Evolutionary conservation across 1,139 yeast species (phyloP).

Genomic region (Scheffersomyces cryptocercus): DNA sequence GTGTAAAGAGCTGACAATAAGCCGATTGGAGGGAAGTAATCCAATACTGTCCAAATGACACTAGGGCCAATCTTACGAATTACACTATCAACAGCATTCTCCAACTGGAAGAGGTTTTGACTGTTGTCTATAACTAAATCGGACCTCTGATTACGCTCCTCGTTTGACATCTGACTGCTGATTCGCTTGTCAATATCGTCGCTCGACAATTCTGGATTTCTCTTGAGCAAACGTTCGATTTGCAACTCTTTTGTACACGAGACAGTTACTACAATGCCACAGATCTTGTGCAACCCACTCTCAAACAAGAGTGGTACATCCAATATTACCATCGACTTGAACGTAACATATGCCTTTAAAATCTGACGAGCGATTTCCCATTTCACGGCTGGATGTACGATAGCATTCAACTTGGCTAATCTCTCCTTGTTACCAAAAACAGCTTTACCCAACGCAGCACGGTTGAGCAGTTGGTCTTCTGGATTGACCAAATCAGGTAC

Average conservation of each 20-base stretch:
- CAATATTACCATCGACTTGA: slow-evolving; percentile 59
- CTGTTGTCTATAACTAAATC: slow-evolving; percentile 72
- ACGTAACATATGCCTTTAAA: slow-evolving; percentile 53
- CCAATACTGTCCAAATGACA: slow-evolving; percentile 58
- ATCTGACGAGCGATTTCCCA: slow-evolving; percentile 63
- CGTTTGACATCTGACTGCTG: slow-evolving; percentile 70
- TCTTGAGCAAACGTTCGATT: slow-evolving; percentile 54
- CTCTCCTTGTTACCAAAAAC: slow-evolving; percentile 71
- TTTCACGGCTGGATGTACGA: slow-evolving; percentile 90
- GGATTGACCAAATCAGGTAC: slow-evolving; percentile 55
- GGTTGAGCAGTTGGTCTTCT: slow-evolving; percentile 55
- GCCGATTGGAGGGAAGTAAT: slow-evolving; percentile 56
- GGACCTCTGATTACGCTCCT: slow-evolving; percentile 56
- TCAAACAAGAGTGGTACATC: slow-evolving; percentile 94
- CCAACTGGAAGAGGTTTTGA: slow-evolving; percentile 49
- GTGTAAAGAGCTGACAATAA: slow-evolving; percentile 29
- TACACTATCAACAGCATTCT: slow-evolving; percentile 46
- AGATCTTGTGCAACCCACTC: slow-evolving; percentile 64
- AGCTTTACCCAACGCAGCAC: slow-evolving; percentile 74
- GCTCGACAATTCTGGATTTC: slow-evolving; percentile 67
- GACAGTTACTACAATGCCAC: slow-evolving; percentile 74
- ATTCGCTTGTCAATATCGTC: slow-evolving; percentile 77
- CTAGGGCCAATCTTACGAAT: slow-evolving; percentile 51
- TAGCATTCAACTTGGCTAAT: slow-evolving; percentile 59
- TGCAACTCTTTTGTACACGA: slow-evolving; percentile 61